phyloP scores from a whole-genome alignment of 352 stramenopile genomes.

The Phytophthora pistaciae region DNA sequence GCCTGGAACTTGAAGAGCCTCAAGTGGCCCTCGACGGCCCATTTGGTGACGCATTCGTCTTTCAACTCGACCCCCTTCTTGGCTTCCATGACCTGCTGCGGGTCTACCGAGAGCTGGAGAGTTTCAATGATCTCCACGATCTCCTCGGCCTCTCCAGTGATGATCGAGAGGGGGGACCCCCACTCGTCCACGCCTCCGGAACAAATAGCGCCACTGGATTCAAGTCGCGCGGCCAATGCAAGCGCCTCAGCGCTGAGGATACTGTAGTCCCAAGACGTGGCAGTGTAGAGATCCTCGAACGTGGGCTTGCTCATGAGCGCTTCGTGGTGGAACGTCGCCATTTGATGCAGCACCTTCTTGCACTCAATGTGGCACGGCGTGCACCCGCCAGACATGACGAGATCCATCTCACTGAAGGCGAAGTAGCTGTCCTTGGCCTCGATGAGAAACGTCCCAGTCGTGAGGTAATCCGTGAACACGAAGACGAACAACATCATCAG shows the following conservation, averaged over 20 bases:
- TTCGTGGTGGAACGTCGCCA: conserved; percentile 24
- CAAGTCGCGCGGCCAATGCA: conserved; percentile 15
- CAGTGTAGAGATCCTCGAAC: conserved; percentile 31
- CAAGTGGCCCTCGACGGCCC: conserved; percentile 28
- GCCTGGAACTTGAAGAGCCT: conserved; percentile 38
- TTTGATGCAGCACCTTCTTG: conserved; percentile 29
- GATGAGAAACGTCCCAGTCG: conserved; percentile 32
- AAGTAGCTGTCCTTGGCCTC: conserved; percentile 38
- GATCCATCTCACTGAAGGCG: conserved; percentile 23
- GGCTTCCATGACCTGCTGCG: conserved; percentile 22
- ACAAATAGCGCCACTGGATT: conserved; percentile 27
- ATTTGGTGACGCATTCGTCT: conserved; percentile 30
- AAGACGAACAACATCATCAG: conserved; percentile 28
- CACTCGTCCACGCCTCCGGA: conserved; percentile 34
- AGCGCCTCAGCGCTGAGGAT: conserved; percentile 14
- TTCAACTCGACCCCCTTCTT: conserved; percentile 23
- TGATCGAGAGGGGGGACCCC: conserved; percentile 31
- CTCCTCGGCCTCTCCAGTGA: conserved; percentile 26
- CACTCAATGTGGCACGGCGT: conserved; percentile 23
- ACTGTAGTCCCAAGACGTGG: conserved; percentile 9
- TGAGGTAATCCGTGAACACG: conserved; percentile 32
- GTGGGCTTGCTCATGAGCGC: conserved; percentile 23
- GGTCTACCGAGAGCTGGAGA: conserved; percentile 17
- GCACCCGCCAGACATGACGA: conserved; percentile 19
- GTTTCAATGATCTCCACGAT: conserved; percentile 30